Evolutionary conservation across 257 asterid species (phyloP).

Genomic region (Pogostemon cablin): DNA sequence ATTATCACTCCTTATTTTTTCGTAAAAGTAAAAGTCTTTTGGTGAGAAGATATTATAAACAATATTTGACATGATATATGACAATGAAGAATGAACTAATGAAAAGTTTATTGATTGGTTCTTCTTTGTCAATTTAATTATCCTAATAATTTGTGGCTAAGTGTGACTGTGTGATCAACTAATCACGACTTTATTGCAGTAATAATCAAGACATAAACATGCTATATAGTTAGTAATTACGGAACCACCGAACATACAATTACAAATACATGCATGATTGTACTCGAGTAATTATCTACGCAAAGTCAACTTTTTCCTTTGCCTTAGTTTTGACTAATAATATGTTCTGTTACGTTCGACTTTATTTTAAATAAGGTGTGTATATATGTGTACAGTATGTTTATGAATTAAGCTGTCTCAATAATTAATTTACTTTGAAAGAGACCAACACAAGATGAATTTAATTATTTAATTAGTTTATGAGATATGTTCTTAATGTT

Average conservation of each 20-base stretch:
- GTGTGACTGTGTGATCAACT: slow-evolving; percentile 21
- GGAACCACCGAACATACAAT: slow-evolving; percentile 22
- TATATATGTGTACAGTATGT: too few relatives aligned
- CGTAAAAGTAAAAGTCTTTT: too few relatives aligned
- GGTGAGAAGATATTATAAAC: too few relatives aligned
- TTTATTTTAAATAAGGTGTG: too few relatives aligned
- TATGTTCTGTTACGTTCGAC: slow-evolving; percentile 1
- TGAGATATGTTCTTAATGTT: too few relatives aligned
- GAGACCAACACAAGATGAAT: too few relatives aligned
- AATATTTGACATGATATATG: too few relatives aligned
- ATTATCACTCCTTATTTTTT: too few relatives aligned
- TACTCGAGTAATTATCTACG: background rate
- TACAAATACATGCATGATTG: background rate
- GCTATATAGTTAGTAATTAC: background rate
- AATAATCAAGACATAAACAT: background rate
- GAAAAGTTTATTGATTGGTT: background rate
- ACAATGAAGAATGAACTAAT: too few relatives aligned
- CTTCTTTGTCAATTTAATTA: background rate
- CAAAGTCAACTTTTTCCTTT: slow-evolving; percentile 36
- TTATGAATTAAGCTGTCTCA: too few relatives aligned
- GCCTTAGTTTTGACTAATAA: slow-evolving; percentile 31
- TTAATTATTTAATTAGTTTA: too few relatives aligned
- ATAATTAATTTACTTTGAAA: too few relatives aligned
- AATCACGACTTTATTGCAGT: slow-evolving; percentile 7
- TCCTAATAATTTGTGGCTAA: slow-evolving; percentile 5